These are phyloP conservation scores for Neurospora sp. DNA, from an alignment of 495 filamentous ascomycete species.

Conservation along the genomic window DNA sequence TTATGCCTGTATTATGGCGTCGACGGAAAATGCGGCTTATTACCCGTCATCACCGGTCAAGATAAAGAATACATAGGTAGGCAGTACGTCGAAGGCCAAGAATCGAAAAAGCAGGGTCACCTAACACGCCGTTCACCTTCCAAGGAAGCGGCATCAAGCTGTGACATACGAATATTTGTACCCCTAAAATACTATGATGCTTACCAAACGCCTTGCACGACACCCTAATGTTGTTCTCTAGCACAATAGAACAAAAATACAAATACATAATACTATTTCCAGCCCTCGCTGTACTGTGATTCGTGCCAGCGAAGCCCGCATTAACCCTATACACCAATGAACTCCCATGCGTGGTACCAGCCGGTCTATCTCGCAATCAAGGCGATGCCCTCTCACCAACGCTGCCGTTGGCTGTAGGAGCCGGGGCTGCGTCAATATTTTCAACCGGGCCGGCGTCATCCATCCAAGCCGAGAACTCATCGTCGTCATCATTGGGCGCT, in stretches of 20 bases:
- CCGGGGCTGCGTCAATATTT: neutral
- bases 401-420: neutral
- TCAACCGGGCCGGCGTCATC: constrained; percentile 12
- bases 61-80: neutral
- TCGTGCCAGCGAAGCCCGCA: neutral
- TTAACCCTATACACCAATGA: neutral
- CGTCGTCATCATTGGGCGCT: neutral
- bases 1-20: neutral
- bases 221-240: neutral
- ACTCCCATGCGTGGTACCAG: neutral
- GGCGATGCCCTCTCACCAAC: neutral
- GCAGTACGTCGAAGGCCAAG: neutral
- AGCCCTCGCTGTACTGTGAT: neutral
- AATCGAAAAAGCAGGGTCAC: neutral
- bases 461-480: constrained; percentile 28
- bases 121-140: neutral
- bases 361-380: neutral
- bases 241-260: neutral
- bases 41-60: neutral
- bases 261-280: neutral
- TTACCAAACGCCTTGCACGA: neutral
- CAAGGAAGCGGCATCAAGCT: neutral
- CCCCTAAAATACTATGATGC: neutral
- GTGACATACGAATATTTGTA: neutral
- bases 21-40: neutral